Evolutionary conservation across 768 basidiomycete genomes (phyloP).

Genomic region (Calocybe indica): DNA sequence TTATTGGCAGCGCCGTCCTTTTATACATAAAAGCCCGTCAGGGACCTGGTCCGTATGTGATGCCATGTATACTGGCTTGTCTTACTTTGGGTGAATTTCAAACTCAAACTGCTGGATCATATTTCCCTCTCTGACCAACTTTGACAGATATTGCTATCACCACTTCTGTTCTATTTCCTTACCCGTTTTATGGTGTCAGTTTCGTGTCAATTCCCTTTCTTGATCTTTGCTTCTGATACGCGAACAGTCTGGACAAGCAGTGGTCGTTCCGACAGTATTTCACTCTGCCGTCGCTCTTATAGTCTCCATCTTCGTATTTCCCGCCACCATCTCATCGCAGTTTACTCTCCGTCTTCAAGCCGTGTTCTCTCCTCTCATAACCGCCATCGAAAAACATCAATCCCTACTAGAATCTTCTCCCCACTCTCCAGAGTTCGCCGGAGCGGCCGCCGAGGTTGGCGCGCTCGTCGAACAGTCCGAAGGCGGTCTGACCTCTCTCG

Average conservation of each 20-base stretch:
- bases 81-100: slow-evolving; percentile 45
- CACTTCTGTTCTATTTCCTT: slow-evolving; percentile 57
- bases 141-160: slow-evolving; percentile 51
- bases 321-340: slow-evolving; percentile 51
- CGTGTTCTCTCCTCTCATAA: slow-evolving; percentile 43
- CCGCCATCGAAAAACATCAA: slow-evolving; percentile 40
- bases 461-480: slow-evolving; percentile 34
- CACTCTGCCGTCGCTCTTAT: slow-evolving; percentile 54
- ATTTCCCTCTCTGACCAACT: slow-evolving; percentile 1
- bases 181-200: slow-evolving; percentile 49
- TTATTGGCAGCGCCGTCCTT: slow-evolving; percentile 50
- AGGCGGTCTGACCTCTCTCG: slow-evolving; percentile 43
- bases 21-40: slow-evolving; percentile 53
- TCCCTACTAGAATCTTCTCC: slow-evolving; percentile 38
- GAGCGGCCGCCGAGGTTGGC: slow-evolving; percentile 23
- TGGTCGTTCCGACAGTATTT: slow-evolving; percentile 53
- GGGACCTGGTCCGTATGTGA: slow-evolving; percentile 59
- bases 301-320: slow-evolving; percentile 52
- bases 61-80: slow-evolving; percentile 53
- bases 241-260: slow-evolving; percentile 38
- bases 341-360: slow-evolving; percentile 46
- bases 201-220: neutral
- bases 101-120: neutral
- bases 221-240: neutral
- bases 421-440: slow-evolving; percentile 31